Evolutionary conservation across 1,139 yeast genomes (phyloP).

Genomic region (Suhomyces anneliseae): DNA sequence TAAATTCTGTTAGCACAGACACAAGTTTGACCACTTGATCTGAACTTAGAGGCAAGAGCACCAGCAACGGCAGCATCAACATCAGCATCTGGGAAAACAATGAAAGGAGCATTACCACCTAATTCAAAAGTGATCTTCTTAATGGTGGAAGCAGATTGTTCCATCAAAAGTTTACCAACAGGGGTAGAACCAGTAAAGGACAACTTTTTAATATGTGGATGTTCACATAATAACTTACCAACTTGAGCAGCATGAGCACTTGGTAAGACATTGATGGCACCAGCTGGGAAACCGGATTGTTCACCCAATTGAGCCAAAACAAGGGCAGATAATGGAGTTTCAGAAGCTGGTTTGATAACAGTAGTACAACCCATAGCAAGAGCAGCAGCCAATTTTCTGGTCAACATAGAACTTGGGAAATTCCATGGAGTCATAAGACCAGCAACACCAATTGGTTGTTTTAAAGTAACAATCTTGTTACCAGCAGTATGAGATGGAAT

Average conservation of each 20-base stretch:
- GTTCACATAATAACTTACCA: slow-evolving; percentile 56
- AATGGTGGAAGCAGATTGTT: slow-evolving; percentile 45
- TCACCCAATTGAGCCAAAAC: slow-evolving; percentile 74
- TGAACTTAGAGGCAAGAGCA: slow-evolving; percentile 56
- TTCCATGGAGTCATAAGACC: slow-evolving; percentile 96
- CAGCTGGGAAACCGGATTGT: slow-evolving; percentile 85
- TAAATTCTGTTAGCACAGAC: slow-evolving; percentile 85
- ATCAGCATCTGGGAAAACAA: slow-evolving; percentile 50
- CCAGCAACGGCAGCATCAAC: slow-evolving; percentile 49
- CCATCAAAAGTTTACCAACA: slow-evolving; percentile 54
- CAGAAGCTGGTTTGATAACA: slow-evolving; percentile 86
- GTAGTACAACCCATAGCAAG: slow-evolving; percentile 92
- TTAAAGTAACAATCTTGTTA: slow-evolving; percentile 21
- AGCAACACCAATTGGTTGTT: slow-evolving; percentile 69
- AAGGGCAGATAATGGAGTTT: slow-evolving; percentile 84
- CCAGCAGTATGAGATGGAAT: slow-evolving; percentile 21
- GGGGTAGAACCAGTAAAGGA: slow-evolving; percentile 61
- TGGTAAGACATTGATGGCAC: slow-evolving; percentile 71
- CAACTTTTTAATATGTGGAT: slow-evolving; percentile 44
- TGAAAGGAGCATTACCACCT: slow-evolving; percentile 55
- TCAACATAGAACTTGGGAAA: slow-evolving; percentile 92
- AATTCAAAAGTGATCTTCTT: slow-evolving; percentile 53
- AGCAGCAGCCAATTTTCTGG: slow-evolving; percentile 89
- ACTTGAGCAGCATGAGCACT: slow-evolving; percentile 56
- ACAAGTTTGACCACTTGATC: slow-evolving; percentile 86